phyloP scores from a whole-genome alignment of 1,284 basidiomycete species.

The Peniophora sp. region DNA sequence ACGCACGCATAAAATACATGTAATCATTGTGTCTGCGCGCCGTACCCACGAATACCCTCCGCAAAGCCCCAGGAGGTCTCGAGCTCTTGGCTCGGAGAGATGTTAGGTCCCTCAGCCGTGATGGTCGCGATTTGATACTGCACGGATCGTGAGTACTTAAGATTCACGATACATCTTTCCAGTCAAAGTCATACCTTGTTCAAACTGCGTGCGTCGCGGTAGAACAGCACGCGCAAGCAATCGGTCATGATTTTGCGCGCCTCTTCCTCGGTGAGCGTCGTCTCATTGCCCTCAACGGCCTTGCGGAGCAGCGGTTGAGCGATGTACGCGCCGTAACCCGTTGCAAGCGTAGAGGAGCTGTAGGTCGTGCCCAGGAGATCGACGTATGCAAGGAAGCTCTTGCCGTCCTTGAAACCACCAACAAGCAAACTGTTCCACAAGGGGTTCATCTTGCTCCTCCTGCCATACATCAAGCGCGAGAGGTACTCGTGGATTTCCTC shows the following conservation, averaged over 20 bases:
- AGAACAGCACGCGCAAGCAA: slow-evolving; percentile 93
- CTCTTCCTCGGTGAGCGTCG: slow-evolving; percentile 70
- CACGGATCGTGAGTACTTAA: not conserved
- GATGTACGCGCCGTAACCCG: slow-evolving; percentile 93
- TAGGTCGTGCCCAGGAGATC: slow-evolving; percentile 98
- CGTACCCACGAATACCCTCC: slow-evolving; percentile 86
- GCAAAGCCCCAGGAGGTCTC: slow-evolving; percentile 90
- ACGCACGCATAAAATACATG: not conserved
- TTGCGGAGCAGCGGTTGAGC: slow-evolving; percentile 90
- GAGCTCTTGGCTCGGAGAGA: slow-evolving; percentile 75
- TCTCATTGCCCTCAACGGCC: slow-evolving; percentile 80
- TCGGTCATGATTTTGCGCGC: slow-evolving; percentile 78
- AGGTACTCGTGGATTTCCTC: slow-evolving; percentile 93
- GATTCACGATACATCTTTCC: not conserved
- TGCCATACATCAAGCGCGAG: slow-evolving; percentile 84
- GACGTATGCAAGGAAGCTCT: slow-evolving; percentile 91
- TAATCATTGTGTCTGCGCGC: slow-evolving; percentile 48
- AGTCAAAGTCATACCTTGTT: slow-evolving; percentile 88
- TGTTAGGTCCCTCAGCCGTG: slow-evolving; percentile 68
- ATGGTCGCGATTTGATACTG: slow-evolving; percentile 95
- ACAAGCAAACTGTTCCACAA: slow-evolving; percentile 95
- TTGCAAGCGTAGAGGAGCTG: slow-evolving; percentile 89
- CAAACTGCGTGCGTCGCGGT: slow-evolving; percentile 92
- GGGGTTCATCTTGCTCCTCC: slow-evolving; percentile 87
- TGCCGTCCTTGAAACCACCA: slow-evolving; percentile 82